Evolutionary conservation across 306 rosid genomes (phyloP), one percentile per base, ranked within the genome.

Genomic region (Rubus parviflorus): DNA sequence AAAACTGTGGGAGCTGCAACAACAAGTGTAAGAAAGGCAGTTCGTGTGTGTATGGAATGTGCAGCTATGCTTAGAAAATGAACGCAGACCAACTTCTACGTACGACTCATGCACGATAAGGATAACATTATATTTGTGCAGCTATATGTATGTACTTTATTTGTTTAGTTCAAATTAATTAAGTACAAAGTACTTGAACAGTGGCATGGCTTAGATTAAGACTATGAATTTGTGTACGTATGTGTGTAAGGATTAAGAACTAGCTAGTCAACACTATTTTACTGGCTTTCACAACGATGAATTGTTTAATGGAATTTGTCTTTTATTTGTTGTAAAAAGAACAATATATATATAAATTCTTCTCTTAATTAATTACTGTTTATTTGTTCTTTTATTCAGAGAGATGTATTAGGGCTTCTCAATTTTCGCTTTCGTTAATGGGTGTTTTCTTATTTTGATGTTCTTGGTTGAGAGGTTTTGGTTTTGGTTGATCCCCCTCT

Each of bases 1-100:
- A 83, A 25, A 82, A 90, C 42, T 86, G 92, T 74, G 92, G 95
- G 9, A 78, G 77, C 56, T 88, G 95, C 88, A 83, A 86, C 58
- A 90, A 82, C 80, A 79, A 79, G 46, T 90, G 95, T 70, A 47
- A 83, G 30, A 74, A 38, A 54, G 79, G 70, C 40, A 83, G 78
- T 22, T 70, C 83, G 0, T 90, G 94, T 74, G 80, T 65, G 35
- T 82, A 76, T 23, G 94, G 92, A 2, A 83, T 90, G 85, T 90
- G 94, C 87, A 87, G 83, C 86, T 89, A 87, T 67, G 91, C 90
- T 0, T 89, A 83, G 38, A 76, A n/a, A 16, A 48, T 10, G 16
- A 3, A 45, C 53, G 19, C 75, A 11, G 63, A 17, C 42, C 46
- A 64, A 38, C 47, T 38, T 16, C 47, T 17, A 17, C 69, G 46